phyloP scores from a whole-genome alignment of 1,284 basidiomycete species.

The Austroboletus novae-zelandiae region DNA sequence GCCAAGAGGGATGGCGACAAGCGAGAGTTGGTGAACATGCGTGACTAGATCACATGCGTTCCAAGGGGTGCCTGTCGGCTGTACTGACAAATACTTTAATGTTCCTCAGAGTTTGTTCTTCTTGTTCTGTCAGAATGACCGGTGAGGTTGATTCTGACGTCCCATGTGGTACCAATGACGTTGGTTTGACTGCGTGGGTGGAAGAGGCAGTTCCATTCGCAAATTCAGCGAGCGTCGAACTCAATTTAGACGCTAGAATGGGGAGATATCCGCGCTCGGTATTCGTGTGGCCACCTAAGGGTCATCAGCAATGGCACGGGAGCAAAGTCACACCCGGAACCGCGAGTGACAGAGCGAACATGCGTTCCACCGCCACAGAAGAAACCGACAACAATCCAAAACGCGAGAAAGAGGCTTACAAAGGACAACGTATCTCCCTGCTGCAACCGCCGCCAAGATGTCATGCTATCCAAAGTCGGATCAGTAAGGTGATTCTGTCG shows the following conservation, averaged over 20 bases:
- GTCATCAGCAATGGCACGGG: constrained; percentile 7
- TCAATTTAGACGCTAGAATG: constrained; percentile 61
- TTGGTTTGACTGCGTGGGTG: constrained; percentile 33
- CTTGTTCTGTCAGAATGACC: constrained; percentile 28
- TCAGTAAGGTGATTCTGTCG: constrained; percentile 9
- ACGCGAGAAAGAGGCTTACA: constrained; percentile 45
- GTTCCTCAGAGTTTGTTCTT: constrained; percentile 30
- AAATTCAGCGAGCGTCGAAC: constrained; percentile 31
- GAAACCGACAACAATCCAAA: background rate
- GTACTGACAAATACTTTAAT: constrained; percentile 59
- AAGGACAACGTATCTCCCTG: constrained; percentile 74
- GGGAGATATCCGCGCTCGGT: constrained; percentile 87
- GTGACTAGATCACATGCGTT: constrained; percentile 40
- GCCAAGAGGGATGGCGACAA: background rate
- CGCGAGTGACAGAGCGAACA: constrained; percentile 12
- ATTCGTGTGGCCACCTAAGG: constrained; percentile 75
- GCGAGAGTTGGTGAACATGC: background rate
- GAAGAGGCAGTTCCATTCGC: constrained; percentile 20
- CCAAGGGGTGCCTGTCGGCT: constrained; percentile 59
- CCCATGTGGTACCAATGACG: constrained; percentile 33
- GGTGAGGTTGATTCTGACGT: constrained; percentile 8
- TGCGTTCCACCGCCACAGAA: constrained; percentile 12
- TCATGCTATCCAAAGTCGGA: constrained; percentile 59
- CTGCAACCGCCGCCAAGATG: constrained; percentile 72
- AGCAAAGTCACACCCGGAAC: constrained; percentile 13